phyloP scores from a whole-genome alignment of 2,329 filamentous ascomycete genomes.

The Colletotrichum theobromicola region DNA sequence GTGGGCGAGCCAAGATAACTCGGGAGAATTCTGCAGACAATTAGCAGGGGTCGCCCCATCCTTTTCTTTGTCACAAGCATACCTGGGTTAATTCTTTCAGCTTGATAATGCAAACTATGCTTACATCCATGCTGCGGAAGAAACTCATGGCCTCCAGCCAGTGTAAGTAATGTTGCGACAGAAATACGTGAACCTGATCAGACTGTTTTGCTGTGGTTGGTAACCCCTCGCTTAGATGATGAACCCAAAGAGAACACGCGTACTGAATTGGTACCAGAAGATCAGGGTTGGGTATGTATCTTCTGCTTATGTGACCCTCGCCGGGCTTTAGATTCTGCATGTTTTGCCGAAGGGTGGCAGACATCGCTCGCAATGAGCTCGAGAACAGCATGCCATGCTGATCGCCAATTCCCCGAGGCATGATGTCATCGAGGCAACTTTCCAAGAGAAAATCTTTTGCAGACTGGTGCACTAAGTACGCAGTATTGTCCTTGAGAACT shows the following conservation, averaged over 20 bases:
- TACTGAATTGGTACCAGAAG: slow-evolving; percentile 21
- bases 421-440: slow-evolving; percentile 27
- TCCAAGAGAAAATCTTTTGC: slow-evolving; percentile 44
- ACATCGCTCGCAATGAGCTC: slow-evolving; percentile 36
- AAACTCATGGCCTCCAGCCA: slow-evolving; percentile 45
- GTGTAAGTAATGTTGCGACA: slow-evolving; percentile 36
- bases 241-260: slow-evolving; percentile 26
- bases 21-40: background rate
- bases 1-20: background rate
- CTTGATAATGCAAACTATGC: background rate
- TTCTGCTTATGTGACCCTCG: background rate
- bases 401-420: slow-evolving; percentile 28
- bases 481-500: slow-evolving; percentile 28
- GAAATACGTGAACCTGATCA: slow-evolving; percentile 29
- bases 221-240: slow-evolving; percentile 9
- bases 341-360: slow-evolving; percentile 32
- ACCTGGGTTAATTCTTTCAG: background rate
- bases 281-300: slow-evolving; percentile 4
- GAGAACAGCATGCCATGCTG: slow-evolving; percentile 35
- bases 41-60: background rate
- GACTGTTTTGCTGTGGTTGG: background rate
- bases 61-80: background rate
- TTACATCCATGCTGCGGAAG: slow-evolving; percentile 26
- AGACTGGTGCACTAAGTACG: slow-evolving; percentile 49
- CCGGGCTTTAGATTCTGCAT: slow-evolving; percentile 33